Evolutionary conservation across 371 early-diverging fungal species (phyloP), one percentile per base, ranked within the genome.

Genomic region (Mortierella sp.): DNA sequence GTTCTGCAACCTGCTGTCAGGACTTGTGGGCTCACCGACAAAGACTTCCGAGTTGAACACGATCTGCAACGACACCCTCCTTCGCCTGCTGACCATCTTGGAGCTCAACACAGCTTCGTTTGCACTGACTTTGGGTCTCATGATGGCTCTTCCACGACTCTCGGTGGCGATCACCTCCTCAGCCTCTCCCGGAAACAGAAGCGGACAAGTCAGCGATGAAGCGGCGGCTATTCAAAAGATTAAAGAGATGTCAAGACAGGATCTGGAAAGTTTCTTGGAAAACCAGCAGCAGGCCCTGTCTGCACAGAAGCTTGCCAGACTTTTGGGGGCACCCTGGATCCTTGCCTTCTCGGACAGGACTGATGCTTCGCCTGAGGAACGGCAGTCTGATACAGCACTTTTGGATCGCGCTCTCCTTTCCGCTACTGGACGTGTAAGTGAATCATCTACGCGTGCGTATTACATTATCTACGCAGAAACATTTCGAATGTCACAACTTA

Each of bases 111-210:
- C 73, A 9, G 74, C 79, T 0, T 86, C 86, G n/a, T 86, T 86
- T 44, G 76, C 76, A 0, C 40, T 86, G 6, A 81, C 75, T 14
- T 26, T 86, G 9, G 86, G 86, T 31, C 73, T 76, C 4, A n/a
- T 86, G 31, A 81, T 86, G 61, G 81, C 82, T 0, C 71, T 86
- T 90, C 94, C 69, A 90, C 94, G 40, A 87, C 92, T 72, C 76
- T 95, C 71, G 89, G 93, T 82, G 89, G 88, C 78, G 91, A 93
- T 85, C n/a, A 34, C 77, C 6, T 78, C 86, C 0, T 79, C 82
- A 19, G 54, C 81, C 0, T 73, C 85, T 8, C 73, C 59, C 10
- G 74, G 43, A 24, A 57, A 19, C 72, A 77, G 69, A 34, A 46
- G 51, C 21, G 50, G 73, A 0, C n/a, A 54, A 10, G 11, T 10